Evolutionary conservation across 768 basidiomycete genomes (phyloP).

Genomic region (Phaeotremella skinneri): DNA sequence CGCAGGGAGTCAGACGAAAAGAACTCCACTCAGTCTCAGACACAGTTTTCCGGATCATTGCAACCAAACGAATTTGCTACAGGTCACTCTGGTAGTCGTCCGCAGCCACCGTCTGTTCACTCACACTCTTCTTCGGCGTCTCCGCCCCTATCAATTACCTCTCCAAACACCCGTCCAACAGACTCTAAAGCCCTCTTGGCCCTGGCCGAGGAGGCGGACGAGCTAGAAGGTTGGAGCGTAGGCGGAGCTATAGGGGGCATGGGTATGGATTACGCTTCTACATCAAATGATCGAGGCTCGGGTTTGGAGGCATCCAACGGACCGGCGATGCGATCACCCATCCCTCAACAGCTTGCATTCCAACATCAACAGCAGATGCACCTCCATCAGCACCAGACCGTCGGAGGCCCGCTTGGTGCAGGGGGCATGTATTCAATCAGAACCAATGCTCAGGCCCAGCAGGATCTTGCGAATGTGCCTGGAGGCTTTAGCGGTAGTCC

Average conservation of each 20-base stretch:
- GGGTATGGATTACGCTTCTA: constrained; percentile 4
- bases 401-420: not conserved
- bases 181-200: constrained; percentile 50
- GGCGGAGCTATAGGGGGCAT: constrained; percentile 33
- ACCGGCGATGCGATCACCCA: constrained; percentile 2
- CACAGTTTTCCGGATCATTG: not conserved
- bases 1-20: not conserved
- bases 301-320: constrained; percentile 3
- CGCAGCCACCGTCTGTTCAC: constrained; percentile 7
- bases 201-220: constrained; percentile 49
- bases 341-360: constrained; percentile 5
- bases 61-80: not conserved
- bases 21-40: constrained; percentile 3
- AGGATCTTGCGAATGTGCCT: not conserved
- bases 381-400: not conserved
- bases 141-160: constrained; percentile 30
- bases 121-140: constrained; percentile 23
- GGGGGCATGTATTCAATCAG: constrained; percentile 12
- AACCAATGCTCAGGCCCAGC: not conserved
- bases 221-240: constrained; percentile 47
- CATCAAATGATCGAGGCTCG: not conserved
- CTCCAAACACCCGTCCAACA: constrained; percentile 27
- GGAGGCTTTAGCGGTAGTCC: not conserved
- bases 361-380: not conserved
- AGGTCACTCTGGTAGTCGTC: constrained; percentile 1